Evolutionary conservation across 1,284 basidiomycete genomes (phyloP).

Genomic region (Ceratobasidium sp.): DNA sequence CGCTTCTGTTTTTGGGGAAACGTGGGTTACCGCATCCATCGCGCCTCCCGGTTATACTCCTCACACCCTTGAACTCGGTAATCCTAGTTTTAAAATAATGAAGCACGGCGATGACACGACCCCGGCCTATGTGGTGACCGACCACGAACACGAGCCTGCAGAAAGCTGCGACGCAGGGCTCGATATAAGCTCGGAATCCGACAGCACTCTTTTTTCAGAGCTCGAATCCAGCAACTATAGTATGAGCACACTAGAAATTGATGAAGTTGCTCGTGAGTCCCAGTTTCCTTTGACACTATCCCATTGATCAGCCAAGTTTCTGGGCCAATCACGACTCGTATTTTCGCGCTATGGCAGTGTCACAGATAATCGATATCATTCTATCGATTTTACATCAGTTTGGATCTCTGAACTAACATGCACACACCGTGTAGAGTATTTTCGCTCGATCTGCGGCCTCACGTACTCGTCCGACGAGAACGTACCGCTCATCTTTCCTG

Average conservation of each 20-base stretch:
- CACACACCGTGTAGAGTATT: conserved; percentile 2
- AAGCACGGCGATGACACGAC: not conserved
- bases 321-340: not conserved
- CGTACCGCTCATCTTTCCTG: conserved; percentile 18
- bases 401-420: not conserved
- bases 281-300: not conserved
- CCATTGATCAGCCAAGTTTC: not conserved
- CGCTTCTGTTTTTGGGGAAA: no score
- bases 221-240: conserved; percentile 1
- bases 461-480: conserved; percentile 15
- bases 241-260: conserved; percentile 26
- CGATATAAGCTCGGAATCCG: not conserved
- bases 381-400: no score
- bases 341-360: not conserved
- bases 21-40: no score
- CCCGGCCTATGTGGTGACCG: not conserved
- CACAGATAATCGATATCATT: no score
- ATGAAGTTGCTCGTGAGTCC: conserved; percentile 9
- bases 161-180: not conserved
- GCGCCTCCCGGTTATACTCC: no score
- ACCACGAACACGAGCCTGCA: not conserved
- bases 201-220: not conserved
- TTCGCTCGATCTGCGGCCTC: conserved; percentile 7
- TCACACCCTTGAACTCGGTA: no score
- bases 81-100: not conserved